Conservation (phyloP, 139 green algal species). For the Micractinium sp. region DNA sequence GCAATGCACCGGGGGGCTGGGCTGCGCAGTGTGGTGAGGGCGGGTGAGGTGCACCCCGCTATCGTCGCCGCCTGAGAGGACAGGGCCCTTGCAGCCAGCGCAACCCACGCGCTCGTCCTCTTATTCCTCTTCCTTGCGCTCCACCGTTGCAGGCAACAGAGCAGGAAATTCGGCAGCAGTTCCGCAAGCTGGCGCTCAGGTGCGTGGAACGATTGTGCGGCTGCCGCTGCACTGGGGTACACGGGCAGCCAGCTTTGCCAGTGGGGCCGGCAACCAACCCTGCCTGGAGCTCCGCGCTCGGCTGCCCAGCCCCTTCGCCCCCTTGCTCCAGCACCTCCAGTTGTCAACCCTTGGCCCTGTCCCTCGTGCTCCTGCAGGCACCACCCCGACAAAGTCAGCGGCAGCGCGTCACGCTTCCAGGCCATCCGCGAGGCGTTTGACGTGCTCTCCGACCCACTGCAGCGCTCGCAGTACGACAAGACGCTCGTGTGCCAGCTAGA, state of each 20-base stretch:
- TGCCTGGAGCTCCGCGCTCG: too few species aligned
- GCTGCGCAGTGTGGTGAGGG: too few species aligned
- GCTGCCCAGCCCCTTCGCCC: too few species aligned
- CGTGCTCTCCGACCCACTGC: slow-evolving; percentile 18
- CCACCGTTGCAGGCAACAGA: slow-evolving; percentile 44
- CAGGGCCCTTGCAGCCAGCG: too few species aligned
- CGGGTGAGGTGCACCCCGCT: too few species aligned
- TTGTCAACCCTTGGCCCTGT: neutral
- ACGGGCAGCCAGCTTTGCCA: neutral
- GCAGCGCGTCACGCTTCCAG: slow-evolving; percentile 23
- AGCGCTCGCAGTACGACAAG: slow-evolving; percentile 29
- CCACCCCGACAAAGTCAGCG: slow-evolving; percentile 78
- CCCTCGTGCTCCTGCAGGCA: neutral
- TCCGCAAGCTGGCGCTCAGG: slow-evolving; percentile 76
- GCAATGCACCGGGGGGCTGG: too few species aligned
- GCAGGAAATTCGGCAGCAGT: slow-evolving; percentile 82
- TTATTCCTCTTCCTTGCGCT: neutral
- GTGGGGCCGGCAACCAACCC: neutral
- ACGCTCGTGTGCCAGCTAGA: slow-evolving; percentile 31
- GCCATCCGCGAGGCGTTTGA: slow-evolving; percentile 36
- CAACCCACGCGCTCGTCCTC: neutral
- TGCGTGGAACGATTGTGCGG: neutral
- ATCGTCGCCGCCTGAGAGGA: too few species aligned
- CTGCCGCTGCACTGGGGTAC: neutral
- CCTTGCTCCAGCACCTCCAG: too few species aligned